Evolutionary conservation across 179 eudicot species (phyloP), one percentile per base, ranked within the genome.

Genomic region (Vitellaria paradoxa): DNA sequence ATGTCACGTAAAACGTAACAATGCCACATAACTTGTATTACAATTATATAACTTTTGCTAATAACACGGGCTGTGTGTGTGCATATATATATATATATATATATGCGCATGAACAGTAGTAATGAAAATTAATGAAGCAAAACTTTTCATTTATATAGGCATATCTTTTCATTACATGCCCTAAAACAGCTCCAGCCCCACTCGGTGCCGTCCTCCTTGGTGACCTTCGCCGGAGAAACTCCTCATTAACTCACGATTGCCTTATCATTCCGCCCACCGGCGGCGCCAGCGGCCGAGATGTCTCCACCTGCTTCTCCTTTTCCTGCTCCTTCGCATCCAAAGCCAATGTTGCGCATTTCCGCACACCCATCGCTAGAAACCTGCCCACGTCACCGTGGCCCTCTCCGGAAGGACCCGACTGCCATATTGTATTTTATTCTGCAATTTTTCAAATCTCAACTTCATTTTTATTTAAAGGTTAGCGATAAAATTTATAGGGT

Each of bases 181-280:
- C 72, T 80, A 76, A 88, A 88, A 68, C 88, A 85, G 59, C 70
- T 81, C 91, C 89, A 86, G 9, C 40, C 82, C 91, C 91, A 88
- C 26, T 84, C 76, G 30, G 77, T 86, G 1, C 89, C 91, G 46
- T 88, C 91, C 61, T 83, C 88, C 72, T 81, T 86, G 9, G 59
- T 75, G 13, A 86, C 67, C 85, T 85, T 88, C 74, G 21, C 76
- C 7, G 87, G 89, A 30, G 82, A 73, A n/a, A 88, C 79, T 17
- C 91, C 91, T 89, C 91, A 88, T 37, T 86, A 88, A 81, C 91
- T 88, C 55, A 61, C 72, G 7, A 83, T 55, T 66, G 37, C 81
- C 37, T 85, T 83, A 14, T 49, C 79, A 0, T 74, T 76, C 0
- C 24, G 14, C 37, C 62, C 75, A 0, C 79, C 64, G 8, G 63